phyloP scores from a whole-genome alignment of 352 stramenopile species.

The Pythium brassicae region DNA sequence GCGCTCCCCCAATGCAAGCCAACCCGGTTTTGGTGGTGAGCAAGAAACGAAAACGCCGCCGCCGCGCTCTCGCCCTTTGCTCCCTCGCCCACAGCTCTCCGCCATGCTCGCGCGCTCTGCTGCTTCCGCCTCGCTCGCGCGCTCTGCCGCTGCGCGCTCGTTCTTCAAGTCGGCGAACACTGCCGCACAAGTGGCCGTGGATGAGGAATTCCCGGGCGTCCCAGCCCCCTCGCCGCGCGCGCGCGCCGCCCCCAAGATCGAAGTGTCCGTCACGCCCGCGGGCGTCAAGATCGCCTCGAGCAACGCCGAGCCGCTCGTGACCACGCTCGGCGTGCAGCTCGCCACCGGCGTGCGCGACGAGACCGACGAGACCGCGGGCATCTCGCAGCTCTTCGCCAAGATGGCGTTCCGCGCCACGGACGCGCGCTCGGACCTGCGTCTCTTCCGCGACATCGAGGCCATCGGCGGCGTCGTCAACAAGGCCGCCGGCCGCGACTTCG shows the following conservation, averaged over 20 bases:
- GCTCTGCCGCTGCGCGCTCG: slow-evolving; percentile 32
- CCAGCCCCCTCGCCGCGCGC: slow-evolving; percentile 32
- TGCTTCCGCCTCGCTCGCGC: slow-evolving; percentile 26
- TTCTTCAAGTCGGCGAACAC: slow-evolving; percentile 61
- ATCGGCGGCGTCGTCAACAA: slow-evolving; percentile 67
- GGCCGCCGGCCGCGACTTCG: slow-evolving; percentile 60
- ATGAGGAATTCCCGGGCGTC: slow-evolving; percentile 57
- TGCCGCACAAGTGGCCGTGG: slow-evolving; percentile 51
- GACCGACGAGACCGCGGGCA: slow-evolving; percentile 59
- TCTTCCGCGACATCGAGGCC: slow-evolving; percentile 81
- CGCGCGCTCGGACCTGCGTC: slow-evolving; percentile 66
- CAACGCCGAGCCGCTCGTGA: slow-evolving; percentile 36
- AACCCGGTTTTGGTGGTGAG: slow-evolving; percentile 32
- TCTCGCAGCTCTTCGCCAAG: slow-evolving; percentile 79
- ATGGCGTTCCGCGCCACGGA: slow-evolving; percentile 80
- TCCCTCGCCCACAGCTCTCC: not conserved
- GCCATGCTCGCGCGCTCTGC: slow-evolving; percentile 30
- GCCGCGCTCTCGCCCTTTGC: not conserved
- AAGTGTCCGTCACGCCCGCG: slow-evolving; percentile 34
- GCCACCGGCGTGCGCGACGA: slow-evolving; percentile 57
- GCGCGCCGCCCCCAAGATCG: slow-evolving; percentile 27
- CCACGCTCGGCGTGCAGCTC: slow-evolving; percentile 63
- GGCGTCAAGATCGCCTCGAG: slow-evolving; percentile 63
- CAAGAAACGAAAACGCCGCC: slow-evolving; percentile 19
- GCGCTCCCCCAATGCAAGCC: not conserved